Base-by-base conservation (phyloP, 257 asterid species). In the Solanum dulcamara region DNA sequence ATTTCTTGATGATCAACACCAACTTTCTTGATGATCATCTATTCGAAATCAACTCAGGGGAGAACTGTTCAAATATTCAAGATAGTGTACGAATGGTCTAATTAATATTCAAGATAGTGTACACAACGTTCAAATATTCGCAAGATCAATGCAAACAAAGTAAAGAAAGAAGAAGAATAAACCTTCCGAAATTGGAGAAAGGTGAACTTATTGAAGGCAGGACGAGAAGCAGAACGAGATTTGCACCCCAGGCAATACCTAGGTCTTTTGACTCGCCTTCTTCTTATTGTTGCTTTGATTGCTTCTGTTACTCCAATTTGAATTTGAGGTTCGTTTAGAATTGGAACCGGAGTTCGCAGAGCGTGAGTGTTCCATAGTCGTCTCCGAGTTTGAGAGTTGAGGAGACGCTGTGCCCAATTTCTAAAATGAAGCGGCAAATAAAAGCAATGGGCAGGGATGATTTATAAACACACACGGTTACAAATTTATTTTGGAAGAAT, bases 201-300 rank as follows among this genome's bases (percentile, higher is more conserved):
- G 98, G 98, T 28, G 99, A 92, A 86, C 48, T n/a, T 90, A 62
- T 91, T 93, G 87, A 85, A 93, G 74, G 90, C 60, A 48, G 98
- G 80, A 60, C 94, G 93, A 80, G 96, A 91, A 38, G 97, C 88
- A 53, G 98, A 89, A 24, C 85, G 92, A 60, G 98, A 92, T 90
- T 91, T 9, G 98, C 84, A 24, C 98, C 98, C 98, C 99, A 96
- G 81, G 97, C 93, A 97, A 93, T 89, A 57, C 98, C 98, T 35
- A 93, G 93, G 97, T 92, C 84, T 91, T 95, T 90, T 93, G 97
- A 75, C 87, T 84, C 85, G 80, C n/a, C n/a, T n/a, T 93, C 95
- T 89, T 93, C 91, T 89, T 94, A 70, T 85, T 94, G 24, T 86
- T 86, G 53, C 40, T 87, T 24, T 86, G 86, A 40, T 88, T 90